Percentiles rank a stretch among this genome's conserved stretches.
Conservation (phyloP, 352 stramenopile genomes). For the Phytophthora europaea region DNA sequence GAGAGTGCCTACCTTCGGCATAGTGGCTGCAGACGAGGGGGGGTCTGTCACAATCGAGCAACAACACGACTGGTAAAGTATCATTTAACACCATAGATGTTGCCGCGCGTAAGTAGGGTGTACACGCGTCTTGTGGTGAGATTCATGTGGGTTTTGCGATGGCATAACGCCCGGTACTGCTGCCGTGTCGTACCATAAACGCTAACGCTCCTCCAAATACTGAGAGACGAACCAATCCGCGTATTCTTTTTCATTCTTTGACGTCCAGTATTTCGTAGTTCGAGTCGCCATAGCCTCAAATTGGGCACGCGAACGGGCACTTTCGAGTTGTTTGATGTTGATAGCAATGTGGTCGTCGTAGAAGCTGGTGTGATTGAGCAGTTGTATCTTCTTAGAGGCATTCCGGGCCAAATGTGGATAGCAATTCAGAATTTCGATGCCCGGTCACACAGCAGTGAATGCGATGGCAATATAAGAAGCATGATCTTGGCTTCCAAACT, state of each 20-base stretch:
- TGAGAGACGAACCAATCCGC: not conserved
- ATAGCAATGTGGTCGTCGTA: not conserved
- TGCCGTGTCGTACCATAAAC: slow-evolving; percentile 61
- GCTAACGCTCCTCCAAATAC: not conserved
- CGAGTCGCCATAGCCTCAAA: too few species aligned
- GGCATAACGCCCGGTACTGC: too few species aligned
- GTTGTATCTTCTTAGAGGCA: not conserved
- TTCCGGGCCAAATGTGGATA: not conserved
- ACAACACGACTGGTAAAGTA: too few species aligned
- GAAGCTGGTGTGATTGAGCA: not conserved
- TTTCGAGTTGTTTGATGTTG: not conserved
- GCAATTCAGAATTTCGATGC: not conserved
- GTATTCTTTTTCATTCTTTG: not conserved
- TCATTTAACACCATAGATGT: too few species aligned
- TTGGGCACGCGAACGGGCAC: not conserved
- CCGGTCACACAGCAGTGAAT: not conserved
- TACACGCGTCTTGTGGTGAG: too few species aligned
- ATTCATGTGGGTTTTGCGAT: too few species aligned
- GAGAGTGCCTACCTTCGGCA: too few species aligned
- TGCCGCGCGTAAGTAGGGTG: too few species aligned
- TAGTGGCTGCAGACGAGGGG: too few species aligned
- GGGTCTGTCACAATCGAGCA: too few species aligned
- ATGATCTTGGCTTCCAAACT: slow-evolving; percentile 10
- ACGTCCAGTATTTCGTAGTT: not conserved
- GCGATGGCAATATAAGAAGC: slow-evolving; percentile 1